A percentile compares a stretch with the other conserved stretches of the same genome.
These are phyloP conservation scores for Globisporangium lucens DNA, from an alignment of 352 stramenopile species.

Conservation along the genomic window DNA sequence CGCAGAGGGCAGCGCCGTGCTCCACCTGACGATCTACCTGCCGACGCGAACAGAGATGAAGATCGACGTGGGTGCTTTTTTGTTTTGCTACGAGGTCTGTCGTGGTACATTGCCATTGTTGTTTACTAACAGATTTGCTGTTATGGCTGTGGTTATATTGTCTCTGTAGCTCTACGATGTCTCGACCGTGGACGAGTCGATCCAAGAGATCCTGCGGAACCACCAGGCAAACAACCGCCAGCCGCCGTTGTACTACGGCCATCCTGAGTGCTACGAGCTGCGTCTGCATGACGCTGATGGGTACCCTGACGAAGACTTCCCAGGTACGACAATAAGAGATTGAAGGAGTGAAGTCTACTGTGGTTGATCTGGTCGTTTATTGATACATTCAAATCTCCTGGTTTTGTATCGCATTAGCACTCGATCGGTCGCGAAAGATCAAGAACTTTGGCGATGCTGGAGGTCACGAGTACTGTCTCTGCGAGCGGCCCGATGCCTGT, in stretches of 20 bases:
- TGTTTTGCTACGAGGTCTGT: neutral
- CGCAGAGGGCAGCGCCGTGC: conserved; percentile 53
- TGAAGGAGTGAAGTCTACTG: neutral
- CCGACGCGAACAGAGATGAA: conserved; percentile 84
- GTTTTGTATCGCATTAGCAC: conserved; percentile 26
- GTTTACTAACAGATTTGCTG: neutral
- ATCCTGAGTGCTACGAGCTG: conserved; percentile 86
- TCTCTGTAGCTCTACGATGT: conserved; percentile 73
- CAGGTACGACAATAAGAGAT: conserved; percentile 30
- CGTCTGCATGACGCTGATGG: conserved; percentile 81
- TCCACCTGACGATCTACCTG: conserved; percentile 85
- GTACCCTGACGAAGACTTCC: conserved; percentile 85
- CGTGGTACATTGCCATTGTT: neutral
- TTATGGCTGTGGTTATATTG: neutral
- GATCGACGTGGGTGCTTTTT: conserved; percentile 58
- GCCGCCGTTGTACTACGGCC: conserved; percentile 78
- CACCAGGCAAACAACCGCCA: conserved; percentile 66
- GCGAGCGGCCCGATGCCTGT: conserved; percentile 80
- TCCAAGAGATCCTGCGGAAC: conserved; percentile 74
- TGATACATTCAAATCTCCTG: neutral
- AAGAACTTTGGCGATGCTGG: conserved; percentile 90
- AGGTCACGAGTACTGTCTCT: conserved; percentile 85
- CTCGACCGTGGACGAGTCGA: conserved; percentile 85
- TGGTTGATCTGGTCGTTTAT: neutral
- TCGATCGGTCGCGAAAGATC: conserved; percentile 85